These are phyloP conservation scores for Vicia faba DNA, from an alignment of 306 rosid genomes.

Conservation along the genomic window DNA sequence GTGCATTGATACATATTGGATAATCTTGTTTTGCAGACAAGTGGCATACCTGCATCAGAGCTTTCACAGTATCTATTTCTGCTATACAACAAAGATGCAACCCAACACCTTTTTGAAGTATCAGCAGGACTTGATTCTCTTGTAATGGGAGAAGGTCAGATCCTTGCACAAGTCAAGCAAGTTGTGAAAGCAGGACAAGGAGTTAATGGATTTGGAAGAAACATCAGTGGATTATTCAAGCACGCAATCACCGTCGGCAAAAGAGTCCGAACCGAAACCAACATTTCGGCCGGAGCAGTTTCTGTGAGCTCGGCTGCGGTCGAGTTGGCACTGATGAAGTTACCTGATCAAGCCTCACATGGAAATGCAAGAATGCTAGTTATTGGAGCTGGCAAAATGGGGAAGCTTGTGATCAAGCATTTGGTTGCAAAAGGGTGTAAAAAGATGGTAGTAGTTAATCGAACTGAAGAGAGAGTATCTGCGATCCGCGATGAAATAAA, in stretches of 20 bases:
- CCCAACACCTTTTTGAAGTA: conserved; percentile 89
- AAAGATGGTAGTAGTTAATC: conserved; percentile 86
- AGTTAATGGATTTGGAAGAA: conserved; percentile 93
- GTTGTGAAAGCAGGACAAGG: conserved; percentile 98
- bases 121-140: conserved; percentile 99
- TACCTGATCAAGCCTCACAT: conserved; percentile 70
- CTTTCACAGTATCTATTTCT: conserved; percentile 80
- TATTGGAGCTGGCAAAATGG: conserved; percentile 99
- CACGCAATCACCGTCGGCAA: conserved; percentile 97
- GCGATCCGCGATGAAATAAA: conserved; percentile 68
- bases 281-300: conserved; percentile 97
- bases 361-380: conserved; percentile 69
- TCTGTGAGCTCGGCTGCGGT: conserved; percentile 99
- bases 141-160: conserved; percentile 98
- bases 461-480: conserved; percentile 83
- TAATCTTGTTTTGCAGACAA: conserved; percentile 61
- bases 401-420: conserved; percentile 96
- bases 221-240: conserved; percentile 96
- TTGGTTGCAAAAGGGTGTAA: conserved; percentile 90
- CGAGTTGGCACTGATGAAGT: conserved; percentile 90
- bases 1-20: conserved; percentile 7
- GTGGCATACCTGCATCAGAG: conserved; percentile 87
- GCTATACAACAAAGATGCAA: conserved; percentile 87
- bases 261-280: conserved; percentile 94
- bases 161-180: conserved; percentile 97